Conservation (phyloP, 2,329 filamentous ascomycete genomes). For the Sporothrix schenckii region DNA sequence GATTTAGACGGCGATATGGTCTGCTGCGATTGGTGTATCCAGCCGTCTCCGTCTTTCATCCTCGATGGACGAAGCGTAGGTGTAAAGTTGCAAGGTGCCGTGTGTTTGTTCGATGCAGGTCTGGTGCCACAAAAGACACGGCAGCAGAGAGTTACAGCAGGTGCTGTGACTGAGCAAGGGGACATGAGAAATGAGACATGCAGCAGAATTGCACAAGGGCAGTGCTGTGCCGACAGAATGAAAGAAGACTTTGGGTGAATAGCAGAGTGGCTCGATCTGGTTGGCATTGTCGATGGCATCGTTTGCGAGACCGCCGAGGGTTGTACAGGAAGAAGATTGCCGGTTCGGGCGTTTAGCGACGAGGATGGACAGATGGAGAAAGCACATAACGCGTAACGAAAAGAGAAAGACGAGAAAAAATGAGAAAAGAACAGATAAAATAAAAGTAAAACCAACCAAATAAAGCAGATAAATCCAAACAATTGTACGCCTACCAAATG, state of each 20-base stretch:
- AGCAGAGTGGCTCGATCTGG: background rate
- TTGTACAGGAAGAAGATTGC: conserved; percentile 20
- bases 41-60: background rate
- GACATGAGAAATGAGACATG: background rate
- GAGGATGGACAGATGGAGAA: background rate
- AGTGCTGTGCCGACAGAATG: background rate
- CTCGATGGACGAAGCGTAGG: conserved; percentile 1
- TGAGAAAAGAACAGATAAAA: background rate
- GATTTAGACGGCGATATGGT: conserved; percentile 15
- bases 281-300: background rate
- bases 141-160: conserved; percentile 10
- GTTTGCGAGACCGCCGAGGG: background rate
- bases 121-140: background rate
- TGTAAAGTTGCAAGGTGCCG: background rate
- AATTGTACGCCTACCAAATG: conserved; percentile 4
- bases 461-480: background rate
- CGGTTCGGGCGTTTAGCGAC: conserved; percentile 1
- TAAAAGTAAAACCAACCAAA: background rate
- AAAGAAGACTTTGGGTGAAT: background rate
- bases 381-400: background rate
- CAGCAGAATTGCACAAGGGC: background rate
- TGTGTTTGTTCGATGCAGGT: background rate
- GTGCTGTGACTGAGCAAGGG: background rate
- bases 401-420: background rate
- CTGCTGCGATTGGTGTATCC: background rate